phyloP scores from a whole-genome alignment of 345 rosid species.

The Euphorbia peplus region DNA sequence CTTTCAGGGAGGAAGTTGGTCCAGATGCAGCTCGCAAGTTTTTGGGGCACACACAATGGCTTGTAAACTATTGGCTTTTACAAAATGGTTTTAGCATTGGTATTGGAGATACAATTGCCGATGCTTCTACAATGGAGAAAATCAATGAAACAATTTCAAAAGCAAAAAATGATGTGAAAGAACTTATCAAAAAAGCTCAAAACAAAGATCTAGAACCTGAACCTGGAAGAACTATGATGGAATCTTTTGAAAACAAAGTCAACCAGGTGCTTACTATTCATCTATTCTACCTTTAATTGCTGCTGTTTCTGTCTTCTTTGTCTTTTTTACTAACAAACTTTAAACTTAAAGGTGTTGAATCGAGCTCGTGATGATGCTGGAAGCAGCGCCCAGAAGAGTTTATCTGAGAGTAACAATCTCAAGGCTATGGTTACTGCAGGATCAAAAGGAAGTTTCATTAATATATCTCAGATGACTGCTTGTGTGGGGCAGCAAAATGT shows the following conservation, averaged over 20 bases:
- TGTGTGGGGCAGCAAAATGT: conserved; percentile 99
- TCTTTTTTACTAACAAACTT: conserved; percentile 10
- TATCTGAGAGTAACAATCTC: conserved; percentile 95
- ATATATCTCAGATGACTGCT: conserved; percentile 98
- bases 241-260: conserved; percentile 94
- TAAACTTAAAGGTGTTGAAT: conserved; percentile 61
- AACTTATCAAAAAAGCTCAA: conserved; percentile 61
- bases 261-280: conserved; percentile 56
- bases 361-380: conserved; percentile 99
- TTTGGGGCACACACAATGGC: conserved; percentile 99
- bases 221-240: conserved; percentile 96
- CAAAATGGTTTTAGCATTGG: conserved; percentile 96
- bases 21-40: conserved; percentile 99
- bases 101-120: conserved; percentile 98
- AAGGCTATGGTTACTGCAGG: conserved; percentile 99
- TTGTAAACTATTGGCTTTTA: conserved; percentile 97
- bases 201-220: conserved; percentile 80
- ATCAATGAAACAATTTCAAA: conserved; percentile 79
- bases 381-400: conserved; percentile 89
- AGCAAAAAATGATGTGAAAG: conserved; percentile 85
- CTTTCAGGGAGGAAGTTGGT: conserved; percentile 94
- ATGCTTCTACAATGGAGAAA: conserved; percentile 87
- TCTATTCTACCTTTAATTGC: neutral
- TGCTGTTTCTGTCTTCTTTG: neutral
- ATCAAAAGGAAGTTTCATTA: conserved; percentile 97